These are phyloP conservation scores for Hypoxylon sp. DNA, from an alignment of 2,329 filamentous ascomycete genomes.

Conservation along the genomic window DNA sequence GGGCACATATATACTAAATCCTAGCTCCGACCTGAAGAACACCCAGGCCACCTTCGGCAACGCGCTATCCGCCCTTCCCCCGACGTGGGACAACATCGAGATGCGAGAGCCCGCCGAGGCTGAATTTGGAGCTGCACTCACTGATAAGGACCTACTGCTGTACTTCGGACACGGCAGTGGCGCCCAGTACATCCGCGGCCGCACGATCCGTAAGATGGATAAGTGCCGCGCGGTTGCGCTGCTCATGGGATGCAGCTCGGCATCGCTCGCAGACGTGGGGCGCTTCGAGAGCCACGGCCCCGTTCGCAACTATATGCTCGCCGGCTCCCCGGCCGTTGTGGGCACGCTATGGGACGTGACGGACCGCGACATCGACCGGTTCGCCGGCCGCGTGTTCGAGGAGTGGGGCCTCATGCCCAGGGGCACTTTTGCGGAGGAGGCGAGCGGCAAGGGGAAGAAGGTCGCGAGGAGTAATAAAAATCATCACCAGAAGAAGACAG, in stretches of 20 bases:
- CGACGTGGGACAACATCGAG: conserved; percentile 79
- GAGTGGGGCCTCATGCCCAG: conserved; percentile 82
- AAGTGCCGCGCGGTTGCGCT: conserved; percentile 83
- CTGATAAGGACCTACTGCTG: conserved; percentile 78
- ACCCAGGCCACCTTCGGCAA: conserved; percentile 83
- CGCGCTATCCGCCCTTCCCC: conserved; percentile 74
- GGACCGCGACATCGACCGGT: conserved; percentile 96
- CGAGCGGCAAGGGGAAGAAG: conserved; percentile 51
- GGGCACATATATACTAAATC: conserved; percentile 90
- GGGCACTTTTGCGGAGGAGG: conserved; percentile 62
- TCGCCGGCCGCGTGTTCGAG: conserved; percentile 83
- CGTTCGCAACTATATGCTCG: conserved; percentile 91
- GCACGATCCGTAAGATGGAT: conserved; percentile 83
- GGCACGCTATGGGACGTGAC: conserved; percentile 99
- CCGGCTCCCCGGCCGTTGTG: conserved; percentile 86
- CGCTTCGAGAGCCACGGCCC: conserved; percentile 94
- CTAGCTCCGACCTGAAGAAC: conserved; percentile 83
- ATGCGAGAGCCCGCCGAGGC: conserved; percentile 79
- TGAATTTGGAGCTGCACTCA: conserved; percentile 80
- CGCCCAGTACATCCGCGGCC: conserved; percentile 90
- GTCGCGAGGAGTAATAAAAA: conserved; percentile 46
- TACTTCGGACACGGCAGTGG: conserved; percentile 98
- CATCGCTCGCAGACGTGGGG: conserved; percentile 82
- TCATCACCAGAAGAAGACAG: conserved; percentile 22
- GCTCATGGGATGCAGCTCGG: conserved; percentile 95